Percentiles rank a stretch among this genome's conserved stretches.
phyloP scores from a whole-genome alignment of 345 rosid species.

The Euphorbia lathyris region DNA sequence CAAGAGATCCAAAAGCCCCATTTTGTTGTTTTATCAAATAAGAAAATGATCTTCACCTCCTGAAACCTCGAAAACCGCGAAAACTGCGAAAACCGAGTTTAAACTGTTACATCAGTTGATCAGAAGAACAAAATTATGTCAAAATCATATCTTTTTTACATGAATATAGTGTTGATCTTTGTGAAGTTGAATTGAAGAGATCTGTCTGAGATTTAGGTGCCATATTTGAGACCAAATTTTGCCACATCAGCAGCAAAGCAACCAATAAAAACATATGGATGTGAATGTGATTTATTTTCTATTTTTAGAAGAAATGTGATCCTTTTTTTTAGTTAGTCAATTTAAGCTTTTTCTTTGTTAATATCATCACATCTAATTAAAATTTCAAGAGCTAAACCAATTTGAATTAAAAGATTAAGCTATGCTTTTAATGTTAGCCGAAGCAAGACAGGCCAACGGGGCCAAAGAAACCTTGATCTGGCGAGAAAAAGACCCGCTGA shows the following conservation, averaged over 20 bases:
- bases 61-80: too few relatives aligned
- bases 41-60: slow-evolving; percentile 4
- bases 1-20: slow-evolving; percentile 56
- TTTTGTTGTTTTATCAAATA: slow-evolving; percentile 11
- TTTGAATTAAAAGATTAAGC: too few relatives aligned
- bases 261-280: not conserved
- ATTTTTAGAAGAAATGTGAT: not conserved
- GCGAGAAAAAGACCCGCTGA: too few relatives aligned
- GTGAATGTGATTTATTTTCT: not conserved
- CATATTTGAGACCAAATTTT: not conserved
- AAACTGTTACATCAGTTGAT: not conserved
- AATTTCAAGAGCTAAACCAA: too few relatives aligned
- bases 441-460: too few relatives aligned
- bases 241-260: not conserved
- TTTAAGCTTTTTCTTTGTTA: too few relatives aligned
- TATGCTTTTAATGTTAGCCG: too few relatives aligned
- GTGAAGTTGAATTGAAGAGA: not conserved
- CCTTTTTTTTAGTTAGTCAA: not conserved
- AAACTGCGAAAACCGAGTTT: not conserved
- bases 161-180: too few relatives aligned
- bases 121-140: too few relatives aligned
- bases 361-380: too few relatives aligned
- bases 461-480: too few relatives aligned
- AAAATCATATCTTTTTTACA: too few relatives aligned
- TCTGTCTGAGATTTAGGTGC: not conserved